These are phyloP conservation scores for Echeveria elegans DNA, from an alignment of 164 flowering plant genomes.

Conservation along the genomic window DNA sequence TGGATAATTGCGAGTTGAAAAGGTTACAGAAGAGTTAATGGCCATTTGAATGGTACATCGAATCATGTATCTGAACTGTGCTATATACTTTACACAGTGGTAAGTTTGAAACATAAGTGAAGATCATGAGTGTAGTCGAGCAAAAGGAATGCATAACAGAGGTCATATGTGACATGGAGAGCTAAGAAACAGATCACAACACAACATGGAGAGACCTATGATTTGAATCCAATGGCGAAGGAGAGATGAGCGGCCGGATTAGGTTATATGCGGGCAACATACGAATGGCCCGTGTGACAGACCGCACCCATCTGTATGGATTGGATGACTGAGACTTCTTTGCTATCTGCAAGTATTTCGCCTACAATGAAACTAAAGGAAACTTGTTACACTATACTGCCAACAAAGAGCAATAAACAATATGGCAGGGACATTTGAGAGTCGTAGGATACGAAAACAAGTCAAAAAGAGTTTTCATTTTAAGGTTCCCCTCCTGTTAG, in stretches of 20 bases:
- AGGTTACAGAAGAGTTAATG: no score
- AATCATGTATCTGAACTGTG: no score
- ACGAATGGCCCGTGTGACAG: conserved; percentile 82
- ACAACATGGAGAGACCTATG: neutral
- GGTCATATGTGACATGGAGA: neutral
- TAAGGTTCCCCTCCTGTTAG: no score
- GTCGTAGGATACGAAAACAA: no score
- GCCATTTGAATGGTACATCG: no score
- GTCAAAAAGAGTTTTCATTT: no score
- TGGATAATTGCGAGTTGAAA: no score
- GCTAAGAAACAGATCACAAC: neutral
- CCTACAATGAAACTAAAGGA: conserved; percentile 31
- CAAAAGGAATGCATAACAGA: no score
- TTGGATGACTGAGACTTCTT: conserved; percentile 65
- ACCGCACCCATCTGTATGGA: conserved; percentile 92
- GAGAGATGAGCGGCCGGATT: neutral
- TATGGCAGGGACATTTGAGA: neutral
- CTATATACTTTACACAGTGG: no score
- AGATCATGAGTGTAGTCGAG: no score
- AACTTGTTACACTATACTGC: neutral
- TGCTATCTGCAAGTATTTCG: conserved; percentile 83
- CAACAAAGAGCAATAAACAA: neutral
- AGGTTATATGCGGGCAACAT: conserved; percentile 70
- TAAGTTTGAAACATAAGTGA: no score
- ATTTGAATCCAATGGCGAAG: neutral